These are phyloP conservation scores for Penicillium sp. DNA, from an alignment of 2,329 filamentous ascomycete genomes.

Conservation along the genomic window DNA sequence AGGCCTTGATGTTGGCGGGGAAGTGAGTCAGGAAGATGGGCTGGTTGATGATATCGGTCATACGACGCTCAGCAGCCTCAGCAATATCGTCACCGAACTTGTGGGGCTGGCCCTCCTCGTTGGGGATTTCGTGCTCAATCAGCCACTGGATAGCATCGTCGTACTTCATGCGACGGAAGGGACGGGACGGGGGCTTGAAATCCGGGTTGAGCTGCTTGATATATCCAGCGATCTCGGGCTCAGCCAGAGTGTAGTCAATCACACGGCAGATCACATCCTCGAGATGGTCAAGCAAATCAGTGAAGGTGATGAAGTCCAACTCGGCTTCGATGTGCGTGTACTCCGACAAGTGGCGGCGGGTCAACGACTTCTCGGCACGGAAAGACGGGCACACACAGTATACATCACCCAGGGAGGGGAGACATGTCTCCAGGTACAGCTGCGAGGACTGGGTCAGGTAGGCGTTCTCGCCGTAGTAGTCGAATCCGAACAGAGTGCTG, in stretches of 20 bases:
- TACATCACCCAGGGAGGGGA: conserved; percentile 87
- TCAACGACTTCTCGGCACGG: conserved; percentile 94
- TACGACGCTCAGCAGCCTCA: conserved; percentile 90
- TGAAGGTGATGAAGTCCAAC: conserved; percentile 91
- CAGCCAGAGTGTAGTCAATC: conserved; percentile 70
- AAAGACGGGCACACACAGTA: conserved; percentile 99
- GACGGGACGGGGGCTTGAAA: conserved; percentile 76
- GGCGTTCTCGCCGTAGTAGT: conserved; percentile 84
- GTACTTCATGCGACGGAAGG: conserved; percentile 95
- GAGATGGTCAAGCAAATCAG: conserved; percentile 80
- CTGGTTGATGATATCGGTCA: conserved; percentile 94
- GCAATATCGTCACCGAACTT: conserved; percentile 96
- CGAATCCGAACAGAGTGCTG: conserved; percentile 82
- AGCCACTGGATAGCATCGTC: conserved; percentile 93
- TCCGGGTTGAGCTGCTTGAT: conserved; percentile 87
- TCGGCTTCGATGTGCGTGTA: conserved; percentile 97
- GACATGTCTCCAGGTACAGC: conserved; percentile 91
- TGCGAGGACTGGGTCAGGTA: conserved; percentile 97
- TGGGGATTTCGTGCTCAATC: conserved; percentile 80
- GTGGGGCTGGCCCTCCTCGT: conserved; percentile 89
- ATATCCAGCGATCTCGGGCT: conserved; percentile 68
- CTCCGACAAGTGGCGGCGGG: conserved; percentile 88
- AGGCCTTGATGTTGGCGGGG: conserved; percentile 95
- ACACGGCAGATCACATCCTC: conserved; percentile 86
- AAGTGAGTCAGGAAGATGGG: conserved; percentile 98